Percentiles rank a stretch among this genome's conserved stretches.
phyloP scores from a whole-genome alignment of 2,329 filamentous ascomycete species.

The Alternaria solani region DNA sequence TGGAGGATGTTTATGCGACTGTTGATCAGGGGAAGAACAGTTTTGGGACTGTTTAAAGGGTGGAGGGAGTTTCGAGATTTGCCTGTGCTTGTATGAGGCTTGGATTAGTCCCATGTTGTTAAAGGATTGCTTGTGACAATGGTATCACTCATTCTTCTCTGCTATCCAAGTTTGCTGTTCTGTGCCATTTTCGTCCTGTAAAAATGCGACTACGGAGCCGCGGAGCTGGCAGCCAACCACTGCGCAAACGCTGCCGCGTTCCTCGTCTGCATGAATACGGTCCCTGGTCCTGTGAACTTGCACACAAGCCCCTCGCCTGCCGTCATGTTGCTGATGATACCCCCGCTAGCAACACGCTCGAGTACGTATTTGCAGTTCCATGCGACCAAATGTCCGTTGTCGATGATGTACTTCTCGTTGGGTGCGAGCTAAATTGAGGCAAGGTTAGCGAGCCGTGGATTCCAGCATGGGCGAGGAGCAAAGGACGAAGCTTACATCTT shows the following conservation, averaged over 20 bases:
- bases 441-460: not conserved
- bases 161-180: not conserved
- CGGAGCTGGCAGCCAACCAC: slow-evolving; percentile 54
- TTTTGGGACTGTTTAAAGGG: slow-evolving; percentile 67
- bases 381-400: slow-evolving; percentile 91
- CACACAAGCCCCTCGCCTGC: slow-evolving; percentile 90
- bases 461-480: not conserved
- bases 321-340: slow-evolving; percentile 85
- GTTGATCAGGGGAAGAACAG: slow-evolving; percentile 69
- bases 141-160: not conserved
- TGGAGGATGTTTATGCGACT: slow-evolving; percentile 68
- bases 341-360: slow-evolving; percentile 87
- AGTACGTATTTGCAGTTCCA: slow-evolving; percentile 97
- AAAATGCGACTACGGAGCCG: not conserved
- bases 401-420: slow-evolving; percentile 86
- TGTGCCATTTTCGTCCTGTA: not conserved
- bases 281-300: slow-evolving; percentile 89
- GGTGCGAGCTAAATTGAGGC: slow-evolving; percentile 5
- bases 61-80: slow-evolving; percentile 39
- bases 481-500: slow-evolving; percentile 73
- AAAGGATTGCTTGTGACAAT: not conserved
- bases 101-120: not conserved
- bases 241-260: slow-evolving; percentile 73
- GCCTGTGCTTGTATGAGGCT: slow-evolving; percentile 9
- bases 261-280: slow-evolving; percentile 89